Base-by-base conservation (phyloP, 148 eudicot genomes). In the Fagopyrum tataricum region DNA sequence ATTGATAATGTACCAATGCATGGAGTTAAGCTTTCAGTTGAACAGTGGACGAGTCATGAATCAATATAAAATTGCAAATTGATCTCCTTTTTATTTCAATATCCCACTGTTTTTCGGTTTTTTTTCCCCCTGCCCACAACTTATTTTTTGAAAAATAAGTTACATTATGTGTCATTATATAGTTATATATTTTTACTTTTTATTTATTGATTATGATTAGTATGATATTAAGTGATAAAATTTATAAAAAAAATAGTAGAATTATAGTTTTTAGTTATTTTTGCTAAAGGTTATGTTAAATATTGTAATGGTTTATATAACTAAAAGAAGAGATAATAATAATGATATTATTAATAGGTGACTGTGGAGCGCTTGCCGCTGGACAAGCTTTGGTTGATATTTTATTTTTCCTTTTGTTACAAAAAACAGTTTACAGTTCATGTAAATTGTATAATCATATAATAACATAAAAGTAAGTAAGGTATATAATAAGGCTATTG, bases 41-140 rank as follows among this genome's bases (percentile, higher is more conserved):
- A 13, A 15, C 15, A 61, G 40, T 26, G 67, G 17, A 26, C 31
- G 67, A 61, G 41, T 61, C 67, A 61, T 26, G 24, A 11, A 24
- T 56, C 26, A 56, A 20, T 56, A 56, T 26, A 26, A 61, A 61
- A 61, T 26, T 61, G 67, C 67, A 61, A 61, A 13, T 61, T 61
- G 67, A 61, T 24, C 8, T 26, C 41, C 4, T 61, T 61, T 7
- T 24, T 61, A 61, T 61, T 6, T 61, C 4, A 61, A 61, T 24
- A 24, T 61, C 67, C n/a, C 17, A 11, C 0, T 24, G 12, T 6
- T 46, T 46, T 10, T 8, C 3, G 49, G 7, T 46, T 10, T 46
- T 46, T 46, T 46, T n/a, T n/a, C n/a, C n/a, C 37, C 0, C 37
- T 31, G 31, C 31, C 31, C 31, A 26, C 2, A 26, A 26, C 2